A percentile compares a stretch with the other conserved stretches of the same genome.
Conservation (phyloP, 805 yeast species). For the Schwanniomyces yamadae region DNA sequence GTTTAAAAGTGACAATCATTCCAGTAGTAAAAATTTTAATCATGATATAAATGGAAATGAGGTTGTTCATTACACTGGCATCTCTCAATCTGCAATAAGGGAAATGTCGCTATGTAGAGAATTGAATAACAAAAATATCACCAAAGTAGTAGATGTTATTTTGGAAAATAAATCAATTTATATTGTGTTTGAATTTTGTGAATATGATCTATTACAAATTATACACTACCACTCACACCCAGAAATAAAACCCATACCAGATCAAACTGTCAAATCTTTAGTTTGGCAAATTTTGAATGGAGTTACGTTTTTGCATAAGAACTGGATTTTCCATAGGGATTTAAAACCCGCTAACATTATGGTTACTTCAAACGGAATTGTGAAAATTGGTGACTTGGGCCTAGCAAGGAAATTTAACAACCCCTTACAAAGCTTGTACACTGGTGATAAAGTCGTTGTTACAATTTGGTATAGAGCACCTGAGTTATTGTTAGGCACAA, state of each 20-base stretch:
- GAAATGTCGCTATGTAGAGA: conserved; percentile 96
- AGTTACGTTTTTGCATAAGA: conserved; percentile 85
- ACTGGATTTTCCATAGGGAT: conserved; percentile 95
- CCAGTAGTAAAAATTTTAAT: conserved; percentile 29
- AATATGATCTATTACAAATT: conserved; percentile 90
- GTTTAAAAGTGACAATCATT: conserved; percentile 77
- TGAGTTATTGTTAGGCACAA: conserved; percentile 82
- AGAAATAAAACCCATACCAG: conserved; percentile 75
- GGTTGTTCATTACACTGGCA: conserved; percentile 85
- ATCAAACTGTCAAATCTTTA: conserved; percentile 74
- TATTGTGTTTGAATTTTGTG: conserved; percentile 95
- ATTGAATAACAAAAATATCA: conserved; percentile 73
- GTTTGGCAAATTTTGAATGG: conserved; percentile 94
- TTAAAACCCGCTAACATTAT: conserved; percentile 96
- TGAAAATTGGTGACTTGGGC: conserved; percentile 94
- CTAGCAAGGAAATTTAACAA: conserved; percentile 84
- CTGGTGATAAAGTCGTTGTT: conserved; percentile 94
- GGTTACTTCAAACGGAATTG: conserved; percentile 88
- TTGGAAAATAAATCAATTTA: conserved; percentile 87
- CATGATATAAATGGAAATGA: conserved; percentile 72
- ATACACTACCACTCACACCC: conserved; percentile 95
- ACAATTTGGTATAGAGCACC: conserved; percentile 98
- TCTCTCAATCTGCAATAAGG: conserved; percentile 92
- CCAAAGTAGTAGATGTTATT: conserved; percentile 76
- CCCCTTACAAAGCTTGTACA: conserved; percentile 79